Percentiles rank a stretch among this genome's conserved stretches.
phyloP scores from a whole-genome alignment of 75 land plant species.

The Sequoia sempervirens region DNA sequence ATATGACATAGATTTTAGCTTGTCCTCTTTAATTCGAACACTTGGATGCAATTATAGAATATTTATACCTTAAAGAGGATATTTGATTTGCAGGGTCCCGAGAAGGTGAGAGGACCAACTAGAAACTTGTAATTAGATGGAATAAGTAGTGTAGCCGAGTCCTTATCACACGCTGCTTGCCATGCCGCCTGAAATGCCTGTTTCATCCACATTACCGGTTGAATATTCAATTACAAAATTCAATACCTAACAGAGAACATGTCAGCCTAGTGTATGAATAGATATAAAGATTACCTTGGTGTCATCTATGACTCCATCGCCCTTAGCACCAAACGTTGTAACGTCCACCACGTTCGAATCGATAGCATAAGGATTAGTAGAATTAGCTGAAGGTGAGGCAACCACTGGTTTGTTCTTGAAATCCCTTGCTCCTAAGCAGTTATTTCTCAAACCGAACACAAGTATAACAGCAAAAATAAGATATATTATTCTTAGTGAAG shows the following conservation, averaged over 20 bases:
- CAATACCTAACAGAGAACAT: too few relatives aligned
- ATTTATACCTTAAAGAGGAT: constrained; percentile 66
- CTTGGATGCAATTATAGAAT: too few relatives aligned
- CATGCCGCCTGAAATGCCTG: constrained; percentile 83
- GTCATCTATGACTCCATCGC: constrained; percentile 51
- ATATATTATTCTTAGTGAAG: background rate
- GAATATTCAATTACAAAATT: too few relatives aligned
- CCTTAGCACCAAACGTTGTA: constrained; percentile 52
- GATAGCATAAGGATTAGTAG: background rate
- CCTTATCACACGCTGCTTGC: constrained; percentile 55
- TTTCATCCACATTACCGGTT: too few relatives aligned
- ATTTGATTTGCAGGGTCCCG: constrained; percentile 46
- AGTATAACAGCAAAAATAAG: background rate
- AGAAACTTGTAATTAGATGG: constrained; percentile 53
- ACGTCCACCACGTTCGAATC: constrained; percentile 27
- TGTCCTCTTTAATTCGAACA: too few relatives aligned
- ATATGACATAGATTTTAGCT: background rate
- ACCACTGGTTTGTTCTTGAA: too few relatives aligned
- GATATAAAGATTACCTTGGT: constrained; percentile 22
- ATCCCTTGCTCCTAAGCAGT: background rate
- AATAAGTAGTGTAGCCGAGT: constrained; percentile 44
- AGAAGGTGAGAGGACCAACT: constrained; percentile 13
- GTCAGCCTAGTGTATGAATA: too few relatives aligned
- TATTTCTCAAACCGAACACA: background rate
- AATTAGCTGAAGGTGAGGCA: too few relatives aligned